Evolutionary conservation across 495 filamentous ascomycete genomes (phyloP), one percentile per base, ranked within the genome.

Genomic region (Penicillium atrosanguineum): DNA sequence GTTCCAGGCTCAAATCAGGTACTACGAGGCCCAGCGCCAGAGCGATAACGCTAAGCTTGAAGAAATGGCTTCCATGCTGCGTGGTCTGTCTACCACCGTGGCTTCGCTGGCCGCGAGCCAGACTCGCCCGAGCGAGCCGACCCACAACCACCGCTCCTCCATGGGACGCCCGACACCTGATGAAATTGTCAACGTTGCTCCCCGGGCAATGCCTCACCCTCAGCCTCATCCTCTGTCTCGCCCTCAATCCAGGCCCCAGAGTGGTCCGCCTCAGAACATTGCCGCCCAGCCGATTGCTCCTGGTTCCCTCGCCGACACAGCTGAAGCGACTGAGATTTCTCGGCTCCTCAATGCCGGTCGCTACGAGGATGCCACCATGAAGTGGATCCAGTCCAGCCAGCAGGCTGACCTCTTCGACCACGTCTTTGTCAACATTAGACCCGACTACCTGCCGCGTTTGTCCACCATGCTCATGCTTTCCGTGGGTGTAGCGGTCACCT

Each of bases 311-410:
- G 11, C 38, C 16, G 38, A 40, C 2, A 11, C n/a, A 14, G 38
- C 38, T 20, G 38, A 40, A 11, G 16, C 19, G 2, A 11, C 38
- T 4, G 38, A 40, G 9, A 40, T 40, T 15, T 40, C 38, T 7
- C 8, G 38, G 9, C 38, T 16, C 7, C 29, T 41, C 15, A 21
- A 15, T 28, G 21, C 4, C 37, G 37, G 37, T 20, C 23, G 5
- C 14, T 41, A 64, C 40, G 55, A 51, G 51, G 52, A 42, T 16
- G 51, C 11, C 4, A 70, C 77, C 48, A 62, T 77, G 31, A 72
- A 89, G 77, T 98, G 93, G 93, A 81, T 97, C 26, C 93, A 96
- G 78, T 89, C 88, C 19, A 71, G 73, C 50, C 82, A 85, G 50
- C 82, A 92, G 59, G 79, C 79, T 18, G 84, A 86, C 50, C 73